Base-by-base conservation (phyloP, 2,329 filamentous ascomycete species). In the Tympanopsis confertula region DNA sequence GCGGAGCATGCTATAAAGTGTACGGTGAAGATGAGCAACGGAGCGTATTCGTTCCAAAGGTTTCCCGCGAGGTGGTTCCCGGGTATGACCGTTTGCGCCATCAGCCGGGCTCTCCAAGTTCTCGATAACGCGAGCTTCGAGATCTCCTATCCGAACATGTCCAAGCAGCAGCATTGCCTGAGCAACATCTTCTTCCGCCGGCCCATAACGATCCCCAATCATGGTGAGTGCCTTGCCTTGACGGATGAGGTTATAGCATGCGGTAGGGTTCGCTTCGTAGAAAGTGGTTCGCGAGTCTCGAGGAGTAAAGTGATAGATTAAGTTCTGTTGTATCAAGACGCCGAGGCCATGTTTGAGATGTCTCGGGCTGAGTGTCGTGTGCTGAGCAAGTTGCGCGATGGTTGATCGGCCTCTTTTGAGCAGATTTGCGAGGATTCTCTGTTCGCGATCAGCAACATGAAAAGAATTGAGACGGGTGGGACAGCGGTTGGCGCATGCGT, bases 371-470 rank as follows among this genome's bases (percentile, higher is more conserved):
- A 95, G 72, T 36, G 78, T 74, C 15, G 85, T 87, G 52, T 83
- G 71, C 37, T 80, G 77, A 30, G 70, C 71, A 20, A 98, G 67
- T 44, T 81, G 77, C 37, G 68, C 58, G 41, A 89, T 68, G 19
- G 77, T 74, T 37, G 87, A 79, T 49, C 88, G 79, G 45, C 91
- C 91, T 57, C 83, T 75, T 48, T 76, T 78, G 47, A 87, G 69
- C 42, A 98, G 76, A 36, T 79, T 73, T 36, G 78, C 73, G 53
- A 94, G 86, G 52, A 96, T 87, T 61, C 85, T 82, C 88, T 96
- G 52, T 45, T 40, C 33, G 28, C 13, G 41, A 39, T 35, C 19
- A 37, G 13, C 20, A 20, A 20, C 15, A 13, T 13, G 18, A 15
- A 20, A 28, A 30, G 10, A 17, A 35, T 12, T 19, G n/a, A n/a